phyloP scores from a whole-genome alignment of 2,329 filamentous ascomycete genomes.

The Epichloe aotearoae region DNA sequence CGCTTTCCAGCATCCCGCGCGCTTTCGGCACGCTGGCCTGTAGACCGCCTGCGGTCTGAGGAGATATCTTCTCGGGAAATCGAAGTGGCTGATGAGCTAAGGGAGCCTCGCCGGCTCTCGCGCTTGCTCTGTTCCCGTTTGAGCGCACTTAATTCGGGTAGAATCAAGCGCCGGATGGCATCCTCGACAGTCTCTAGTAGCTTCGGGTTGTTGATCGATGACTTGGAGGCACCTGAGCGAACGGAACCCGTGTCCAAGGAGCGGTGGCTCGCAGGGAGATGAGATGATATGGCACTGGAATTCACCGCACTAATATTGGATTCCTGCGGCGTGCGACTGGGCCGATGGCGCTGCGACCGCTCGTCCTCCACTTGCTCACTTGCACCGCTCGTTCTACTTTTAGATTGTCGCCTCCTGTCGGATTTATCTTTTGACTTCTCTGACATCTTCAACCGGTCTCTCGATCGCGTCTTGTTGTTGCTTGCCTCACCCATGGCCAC shows the following conservation, averaged over 20 bases:
- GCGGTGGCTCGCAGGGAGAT: conserved; percentile 39
- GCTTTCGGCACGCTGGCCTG: conserved; percentile 38
- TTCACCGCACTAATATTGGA: conserved; percentile 39
- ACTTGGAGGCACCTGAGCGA: conserved; percentile 40
- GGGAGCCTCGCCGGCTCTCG: conserved; percentile 54
- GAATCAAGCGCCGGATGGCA: conserved; percentile 74
- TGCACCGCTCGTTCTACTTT: conserved; percentile 35
- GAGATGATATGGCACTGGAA: conserved; percentile 41
- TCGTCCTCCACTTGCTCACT: conserved; percentile 35
- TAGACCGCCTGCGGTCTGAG: conserved; percentile 47
- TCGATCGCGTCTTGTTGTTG: conserved; percentile 32
- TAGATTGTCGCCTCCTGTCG: conserved; percentile 34
- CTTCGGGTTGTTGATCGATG: conserved; percentile 85
- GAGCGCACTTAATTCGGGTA: conserved; percentile 82
- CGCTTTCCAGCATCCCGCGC: conserved; percentile 38
- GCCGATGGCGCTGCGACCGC: conserved; percentile 35
- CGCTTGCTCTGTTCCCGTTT: conserved; percentile 81
- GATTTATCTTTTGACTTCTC: conserved; percentile 33
- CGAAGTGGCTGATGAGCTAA: conserved; percentile 42
- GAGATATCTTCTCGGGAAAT: conserved; percentile 42
- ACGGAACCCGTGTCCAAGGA: conserved; percentile 42
- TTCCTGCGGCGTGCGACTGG: conserved; percentile 39
- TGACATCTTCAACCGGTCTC: conserved; percentile 27
- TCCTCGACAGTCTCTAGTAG: conserved; percentile 86
- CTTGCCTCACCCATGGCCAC: conserved; percentile 28